A percentile compares a stretch with the other conserved stretches of the same genome.
Evolutionary conservation across 2,329 filamentous ascomycete species (phyloP).

Genomic region (Mollisiaceae sp.): DNA sequence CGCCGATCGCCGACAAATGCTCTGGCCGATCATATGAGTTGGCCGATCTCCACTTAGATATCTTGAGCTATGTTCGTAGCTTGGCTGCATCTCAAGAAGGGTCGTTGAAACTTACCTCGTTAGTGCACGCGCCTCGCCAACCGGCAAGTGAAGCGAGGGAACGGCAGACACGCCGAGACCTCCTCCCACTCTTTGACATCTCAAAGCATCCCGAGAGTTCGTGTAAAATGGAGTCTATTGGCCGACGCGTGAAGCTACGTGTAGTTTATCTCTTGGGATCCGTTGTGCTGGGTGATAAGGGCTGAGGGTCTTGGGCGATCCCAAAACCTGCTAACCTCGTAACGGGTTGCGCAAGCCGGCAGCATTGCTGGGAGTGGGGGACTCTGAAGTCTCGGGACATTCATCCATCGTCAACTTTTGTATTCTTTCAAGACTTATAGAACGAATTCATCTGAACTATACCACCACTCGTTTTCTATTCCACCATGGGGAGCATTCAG

Average conservation of each 20-base stretch:
- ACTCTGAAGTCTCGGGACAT: neutral
- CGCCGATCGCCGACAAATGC: neutral
- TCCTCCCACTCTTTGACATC: conserved; percentile 5
- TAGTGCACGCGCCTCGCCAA: neutral
- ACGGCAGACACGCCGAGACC: neutral
- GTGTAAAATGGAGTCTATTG: neutral
- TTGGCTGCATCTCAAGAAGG: neutral
- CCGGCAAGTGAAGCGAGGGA: neutral
- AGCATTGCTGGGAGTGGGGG: neutral
- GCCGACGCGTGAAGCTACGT: neutral
- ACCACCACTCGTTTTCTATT: too few species aligned
- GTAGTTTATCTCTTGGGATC: neutral
- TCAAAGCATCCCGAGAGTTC: neutral
- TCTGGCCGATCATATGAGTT: conserved; percentile 2
- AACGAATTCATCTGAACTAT: too few species aligned
- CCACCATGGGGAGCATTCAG: conserved; percentile 17
- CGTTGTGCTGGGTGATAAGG: neutral
- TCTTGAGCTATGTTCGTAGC: neutral
- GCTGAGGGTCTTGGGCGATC: conserved; percentile 1
- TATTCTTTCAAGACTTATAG: neutral
- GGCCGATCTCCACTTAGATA: conserved; percentile 7
- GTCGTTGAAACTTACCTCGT: too few species aligned
- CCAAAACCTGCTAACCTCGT: neutral
- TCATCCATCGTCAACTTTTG: neutral
- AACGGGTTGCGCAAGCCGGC: neutral